A percentile compares a stretch with the other conserved stretches of the same genome.
These are phyloP conservation scores for Ottelia alismoides DNA, from an alignment of 106 monocot species.

Conservation along the genomic window DNA sequence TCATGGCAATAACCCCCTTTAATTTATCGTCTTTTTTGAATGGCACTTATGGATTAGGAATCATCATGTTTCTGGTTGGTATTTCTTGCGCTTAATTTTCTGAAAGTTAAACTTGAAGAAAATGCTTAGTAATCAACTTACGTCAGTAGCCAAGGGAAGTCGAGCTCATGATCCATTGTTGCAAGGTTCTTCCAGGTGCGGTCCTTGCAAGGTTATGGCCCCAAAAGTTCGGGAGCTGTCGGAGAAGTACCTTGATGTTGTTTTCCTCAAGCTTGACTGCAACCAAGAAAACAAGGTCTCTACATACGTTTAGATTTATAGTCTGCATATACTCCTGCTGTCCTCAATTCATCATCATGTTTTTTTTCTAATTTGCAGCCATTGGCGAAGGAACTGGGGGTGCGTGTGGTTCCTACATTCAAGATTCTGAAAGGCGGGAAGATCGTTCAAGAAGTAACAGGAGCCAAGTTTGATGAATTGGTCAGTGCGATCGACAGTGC, in stretches of 20 bases:
- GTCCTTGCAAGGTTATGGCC: constrained; percentile 81
- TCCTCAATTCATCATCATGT: not conserved
- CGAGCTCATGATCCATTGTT: no score
- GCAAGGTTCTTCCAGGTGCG: constrained; percentile 71
- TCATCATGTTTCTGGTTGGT: no score
- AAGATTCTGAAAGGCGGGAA: constrained; percentile 71
- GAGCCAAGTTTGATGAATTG: constrained; percentile 74
- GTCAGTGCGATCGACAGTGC: constrained; percentile 45
- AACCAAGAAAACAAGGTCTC: constrained; percentile 87
- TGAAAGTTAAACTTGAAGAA: no score
- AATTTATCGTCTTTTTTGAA: no score
- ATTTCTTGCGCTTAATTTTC: no score
- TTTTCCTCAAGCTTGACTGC: constrained; percentile 90
- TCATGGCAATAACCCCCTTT: no score
- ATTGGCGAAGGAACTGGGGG: constrained; percentile 70
- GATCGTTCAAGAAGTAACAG: constrained; percentile 75
- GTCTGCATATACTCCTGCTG: not conserved
- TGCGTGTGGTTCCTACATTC: constrained; percentile 79
- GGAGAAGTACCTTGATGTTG: constrained; percentile 60
- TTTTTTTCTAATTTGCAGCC: constrained; percentile 22
- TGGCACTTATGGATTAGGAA: no score
- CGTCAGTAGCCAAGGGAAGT: no score
- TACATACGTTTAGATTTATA: not conserved
- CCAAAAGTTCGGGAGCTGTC: constrained; percentile 58
- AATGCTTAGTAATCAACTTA: no score